Conservation (phyloP, 2,329 filamentous ascomycete species). For the Microthyrium microscopicum region DNA sequence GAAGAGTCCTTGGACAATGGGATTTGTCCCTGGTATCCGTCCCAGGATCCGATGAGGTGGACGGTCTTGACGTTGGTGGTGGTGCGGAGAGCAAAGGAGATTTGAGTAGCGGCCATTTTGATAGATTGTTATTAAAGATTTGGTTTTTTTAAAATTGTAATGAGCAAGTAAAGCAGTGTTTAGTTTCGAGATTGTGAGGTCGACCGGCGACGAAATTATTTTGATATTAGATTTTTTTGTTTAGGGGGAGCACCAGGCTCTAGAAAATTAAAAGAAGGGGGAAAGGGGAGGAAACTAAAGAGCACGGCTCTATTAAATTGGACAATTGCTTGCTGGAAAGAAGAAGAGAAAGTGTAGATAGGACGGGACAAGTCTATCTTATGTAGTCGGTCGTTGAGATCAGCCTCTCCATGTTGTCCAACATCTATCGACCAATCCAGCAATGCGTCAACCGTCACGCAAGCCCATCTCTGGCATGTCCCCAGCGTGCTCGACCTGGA, state of each 20-base stretch:
- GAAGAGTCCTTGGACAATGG: slow-evolving; percentile 81
- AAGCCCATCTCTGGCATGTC: too few species aligned
- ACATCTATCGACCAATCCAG: too few species aligned
- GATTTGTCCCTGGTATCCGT: slow-evolving; percentile 88
- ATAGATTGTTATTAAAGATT: slow-evolving; percentile 13
- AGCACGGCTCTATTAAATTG: slow-evolving; percentile 31
- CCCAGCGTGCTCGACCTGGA: too few species aligned
- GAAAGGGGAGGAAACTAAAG: slow-evolving; percentile 27
- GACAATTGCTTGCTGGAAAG: slow-evolving; percentile 34
- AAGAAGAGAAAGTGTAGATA: slow-evolving; percentile 9
- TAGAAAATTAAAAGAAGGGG: slow-evolving; percentile 23
- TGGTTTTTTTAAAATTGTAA: slow-evolving; percentile 8
- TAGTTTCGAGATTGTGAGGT: slow-evolving; percentile 14
- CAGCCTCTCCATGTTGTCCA: too few species aligned
- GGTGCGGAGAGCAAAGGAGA: slow-evolving; percentile 90
- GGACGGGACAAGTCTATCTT: slow-evolving; percentile 4
- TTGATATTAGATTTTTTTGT: slow-evolving; percentile 10
- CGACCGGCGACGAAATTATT: slow-evolving; percentile 24
- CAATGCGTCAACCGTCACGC: too few species aligned
- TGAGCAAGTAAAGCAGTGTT: slow-evolving; percentile 31
- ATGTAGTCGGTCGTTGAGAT: too few species aligned
- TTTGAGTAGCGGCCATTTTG: slow-evolving; percentile 78
- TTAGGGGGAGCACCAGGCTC: slow-evolving; percentile 29
- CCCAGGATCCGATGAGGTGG: slow-evolving; percentile 94
- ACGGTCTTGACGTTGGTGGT: slow-evolving; percentile 94